These are phyloP conservation scores for Stachybotrys chlorohalonatus DNA, from an alignment of 2,329 filamentous ascomycete genomes.

Conservation along the genomic window DNA sequence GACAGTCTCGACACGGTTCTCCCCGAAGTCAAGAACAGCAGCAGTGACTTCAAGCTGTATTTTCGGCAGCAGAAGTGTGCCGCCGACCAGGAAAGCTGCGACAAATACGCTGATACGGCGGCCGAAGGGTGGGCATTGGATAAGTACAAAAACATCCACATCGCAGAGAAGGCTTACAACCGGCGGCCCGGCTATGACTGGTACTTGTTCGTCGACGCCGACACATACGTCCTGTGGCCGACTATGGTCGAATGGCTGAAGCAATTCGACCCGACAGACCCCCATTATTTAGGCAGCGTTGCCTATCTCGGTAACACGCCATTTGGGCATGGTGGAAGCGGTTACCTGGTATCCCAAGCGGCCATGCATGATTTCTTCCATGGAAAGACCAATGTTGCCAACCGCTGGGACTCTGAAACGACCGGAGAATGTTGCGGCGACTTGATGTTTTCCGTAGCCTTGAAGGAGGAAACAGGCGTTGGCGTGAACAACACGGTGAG, in stretches of 20 bases:
- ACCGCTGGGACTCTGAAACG: constrained; percentile 33
- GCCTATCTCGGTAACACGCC: constrained; percentile 29
- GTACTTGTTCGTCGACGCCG: constrained; percentile 52
- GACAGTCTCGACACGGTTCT: constrained; percentile 38
- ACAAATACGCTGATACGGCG: constrained; percentile 16
- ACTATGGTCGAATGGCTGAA: constrained; percentile 41
- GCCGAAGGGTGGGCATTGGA: constrained; percentile 43
- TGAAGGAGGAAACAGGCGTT: constrained; percentile 34
- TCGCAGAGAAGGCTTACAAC: constrained; percentile 43
- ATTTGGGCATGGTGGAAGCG: constrained; percentile 49
- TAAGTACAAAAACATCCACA: constrained; percentile 55
- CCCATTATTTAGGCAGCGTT: constrained; percentile 41
- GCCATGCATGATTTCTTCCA: constrained; percentile 39
- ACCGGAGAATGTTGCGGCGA: constrained; percentile 41
- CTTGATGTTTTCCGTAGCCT: constrained; percentile 34
- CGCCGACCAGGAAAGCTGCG: constrained; percentile 34
- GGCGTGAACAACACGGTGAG: constrained; percentile 32
- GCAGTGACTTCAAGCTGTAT: constrained; percentile 43
- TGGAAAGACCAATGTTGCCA: constrained; percentile 31
- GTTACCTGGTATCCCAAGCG: constrained; percentile 41
- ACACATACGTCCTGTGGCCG: constrained; percentile 47
- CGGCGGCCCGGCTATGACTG: constrained; percentile 44
- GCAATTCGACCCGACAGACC: constrained; percentile 30
- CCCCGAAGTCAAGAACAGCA: constrained; percentile 30
- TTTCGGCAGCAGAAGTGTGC: constrained; percentile 34